Base-by-base conservation (phyloP, 2,329 filamentous ascomycete species). In the Teratosphaeria nubilosa region DNA sequence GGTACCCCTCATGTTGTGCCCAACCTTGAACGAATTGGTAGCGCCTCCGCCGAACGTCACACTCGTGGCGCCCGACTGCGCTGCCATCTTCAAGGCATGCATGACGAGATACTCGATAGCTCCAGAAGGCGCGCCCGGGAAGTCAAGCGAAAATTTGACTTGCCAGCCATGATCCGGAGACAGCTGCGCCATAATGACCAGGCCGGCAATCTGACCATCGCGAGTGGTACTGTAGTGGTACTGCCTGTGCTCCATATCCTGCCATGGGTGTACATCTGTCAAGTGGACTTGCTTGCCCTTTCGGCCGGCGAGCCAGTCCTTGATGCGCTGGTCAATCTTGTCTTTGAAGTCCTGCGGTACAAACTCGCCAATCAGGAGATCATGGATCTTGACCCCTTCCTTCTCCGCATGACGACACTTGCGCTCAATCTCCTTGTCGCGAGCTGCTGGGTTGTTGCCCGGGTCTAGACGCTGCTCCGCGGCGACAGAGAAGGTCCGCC, bases 91-190 rank as follows among this genome's bases (percentile, higher is more conserved):
- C 60, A 95, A 80, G 0, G 87, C 83, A 69, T 86, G 82, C 41
- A 87, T 84, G 66, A 95, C 87, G 48, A 94, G 82, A 48, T 86
- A 82, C 76, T 96, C 91, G 62, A 96, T 96, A 34, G 88, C 86
- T 53, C 91, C 91, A 51, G 84, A 89, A n/a, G 91, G 88, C 0
- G 91, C 83, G 27, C 83, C 84, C 0, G 91, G 91, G 79, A 96
- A 96, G 74, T 96, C 90, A 57, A 96, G 84, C n/a, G 88, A 88
- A 78, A 94, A 96, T 77, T 96, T 96, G 70, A 96, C 86, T 77
- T 96, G 91, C 84, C 90, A 95, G 57, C 91, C 91, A 70, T 95
- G 84, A 37, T 83, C 79, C 1, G 90, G 89, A 3, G 87, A 83
- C 30, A 96, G 83, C 72, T 90, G 88, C 56, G 88, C 88, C 66